Conservation (phyloP, 2,329 filamentous ascomycete genomes). For the Pestalotiopsis fici region DNA sequence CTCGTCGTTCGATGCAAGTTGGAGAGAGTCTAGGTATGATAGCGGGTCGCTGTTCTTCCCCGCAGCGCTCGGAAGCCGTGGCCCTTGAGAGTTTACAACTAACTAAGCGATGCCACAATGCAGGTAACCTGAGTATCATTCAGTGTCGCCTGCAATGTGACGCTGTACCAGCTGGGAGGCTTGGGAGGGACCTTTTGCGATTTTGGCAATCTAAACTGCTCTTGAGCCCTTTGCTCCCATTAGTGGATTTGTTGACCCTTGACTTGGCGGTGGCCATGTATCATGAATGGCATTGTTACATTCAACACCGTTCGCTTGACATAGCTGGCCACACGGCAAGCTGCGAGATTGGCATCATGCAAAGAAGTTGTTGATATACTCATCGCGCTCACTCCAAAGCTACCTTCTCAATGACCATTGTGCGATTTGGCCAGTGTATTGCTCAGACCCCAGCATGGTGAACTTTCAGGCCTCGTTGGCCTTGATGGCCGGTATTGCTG, state of each 20-base stretch:
- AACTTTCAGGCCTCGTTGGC: background rate
- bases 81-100: no score
- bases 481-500: background rate
- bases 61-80: no score
- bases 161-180: background rate
- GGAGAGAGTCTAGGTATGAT: no score
- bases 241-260: background rate
- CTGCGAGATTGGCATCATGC: background rate
- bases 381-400: background rate
- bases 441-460: background rate
- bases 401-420: background rate
- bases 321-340: background rate
- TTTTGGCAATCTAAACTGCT: background rate
- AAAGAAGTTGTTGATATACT: background rate
- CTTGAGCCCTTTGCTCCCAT: background rate
- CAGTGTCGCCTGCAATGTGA: background rate
- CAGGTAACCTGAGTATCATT: no score
- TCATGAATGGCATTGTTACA: background rate
- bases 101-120: no score
- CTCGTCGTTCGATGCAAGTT: no score
- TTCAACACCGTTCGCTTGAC: background rate
- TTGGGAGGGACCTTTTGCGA: background rate
- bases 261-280: background rate
- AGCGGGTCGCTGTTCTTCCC: no score
- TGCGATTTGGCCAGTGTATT: background rate